These are phyloP conservation scores for Pleurotus djamor DNA, from an alignment of 768 basidiomycete genomes.

Conservation along the genomic window DNA sequence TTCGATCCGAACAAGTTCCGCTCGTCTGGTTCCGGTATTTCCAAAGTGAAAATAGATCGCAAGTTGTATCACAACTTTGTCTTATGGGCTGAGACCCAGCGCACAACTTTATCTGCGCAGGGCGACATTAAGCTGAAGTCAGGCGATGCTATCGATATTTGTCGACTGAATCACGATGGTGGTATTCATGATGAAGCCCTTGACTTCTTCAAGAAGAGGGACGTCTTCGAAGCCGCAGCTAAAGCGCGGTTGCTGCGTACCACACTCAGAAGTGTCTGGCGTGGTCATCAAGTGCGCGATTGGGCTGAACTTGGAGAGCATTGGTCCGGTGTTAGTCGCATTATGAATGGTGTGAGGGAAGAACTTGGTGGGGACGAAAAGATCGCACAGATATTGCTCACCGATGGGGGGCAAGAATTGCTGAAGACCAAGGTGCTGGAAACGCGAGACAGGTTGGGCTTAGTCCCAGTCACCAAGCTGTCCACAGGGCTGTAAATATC, in stretches of 20 bases:
- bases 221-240: constrained; percentile 38
- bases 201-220: constrained; percentile 46
- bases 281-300: constrained; percentile 47
- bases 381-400: constrained; percentile 33
- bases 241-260: constrained; percentile 22
- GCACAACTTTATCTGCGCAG: too few species aligned
- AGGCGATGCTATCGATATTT: constrained; percentile 7
- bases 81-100: constrained; percentile 36
- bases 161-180: constrained; percentile 16
- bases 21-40: constrained; percentile 27
- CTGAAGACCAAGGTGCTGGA: constrained; percentile 34
- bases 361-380: constrained; percentile 46
- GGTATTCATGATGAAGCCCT: constrained; percentile 43
- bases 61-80: constrained; percentile 62
- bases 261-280: constrained; percentile 43
- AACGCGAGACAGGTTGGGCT: constrained; percentile 28
- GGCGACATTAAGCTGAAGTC: too few species aligned
- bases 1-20: constrained; percentile 35
- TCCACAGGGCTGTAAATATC: too few species aligned
- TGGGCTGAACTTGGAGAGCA: constrained; percentile 46
- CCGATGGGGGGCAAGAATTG: constrained; percentile 30
- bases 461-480: neutral
- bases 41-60: constrained; percentile 44
- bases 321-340: constrained; percentile 43
- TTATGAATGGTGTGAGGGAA: constrained; percentile 50